Percentiles rank a stretch among this genome's conserved stretches.
Evolutionary conservation across 495 filamentous ascomycete species (phyloP).

Genomic region (Aspergillus steynii): DNA sequence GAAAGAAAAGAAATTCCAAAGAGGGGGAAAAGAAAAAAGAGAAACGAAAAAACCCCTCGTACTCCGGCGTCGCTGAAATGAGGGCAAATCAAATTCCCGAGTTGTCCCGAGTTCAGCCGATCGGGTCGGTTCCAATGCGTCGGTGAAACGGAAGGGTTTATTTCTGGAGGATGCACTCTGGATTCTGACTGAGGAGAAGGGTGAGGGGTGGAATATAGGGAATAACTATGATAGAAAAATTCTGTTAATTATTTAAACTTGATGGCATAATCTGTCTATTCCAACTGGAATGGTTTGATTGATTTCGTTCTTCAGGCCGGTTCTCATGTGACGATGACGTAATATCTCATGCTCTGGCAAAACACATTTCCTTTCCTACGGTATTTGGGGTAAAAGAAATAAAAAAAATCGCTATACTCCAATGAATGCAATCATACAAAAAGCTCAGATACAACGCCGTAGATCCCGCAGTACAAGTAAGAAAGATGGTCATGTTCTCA

Average conservation of each 20-base stretch:
- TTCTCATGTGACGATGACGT: background rate
- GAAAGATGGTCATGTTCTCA: constrained; percentile 1
- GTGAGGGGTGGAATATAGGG: too few species aligned
- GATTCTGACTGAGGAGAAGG: too few species aligned
- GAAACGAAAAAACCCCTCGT: background rate
- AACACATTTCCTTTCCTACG: too few species aligned
- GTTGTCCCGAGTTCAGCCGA: constrained; percentile 34
- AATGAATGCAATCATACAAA: background rate
- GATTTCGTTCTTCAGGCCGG: background rate
- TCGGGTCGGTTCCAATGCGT: constrained; percentile 9
- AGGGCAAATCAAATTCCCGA: constrained; percentile 27
- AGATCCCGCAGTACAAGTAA: background rate
- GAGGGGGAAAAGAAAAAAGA: background rate
- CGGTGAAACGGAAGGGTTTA: constrained; percentile 14
- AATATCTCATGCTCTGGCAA: background rate
- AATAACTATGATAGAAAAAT: too few species aligned
- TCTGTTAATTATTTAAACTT: too few species aligned
- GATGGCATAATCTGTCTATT: too few species aligned
- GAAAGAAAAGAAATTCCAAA: background rate
- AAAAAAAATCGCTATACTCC: background rate
- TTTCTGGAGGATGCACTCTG: too few species aligned
- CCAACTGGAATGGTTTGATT: too few species aligned
- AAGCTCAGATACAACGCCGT: background rate
- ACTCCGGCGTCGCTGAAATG: background rate
- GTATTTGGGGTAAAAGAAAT: too few species aligned